Conservation (phyloP, 805 yeast genomes). For the Wickerhamiella australiensis region DNA sequence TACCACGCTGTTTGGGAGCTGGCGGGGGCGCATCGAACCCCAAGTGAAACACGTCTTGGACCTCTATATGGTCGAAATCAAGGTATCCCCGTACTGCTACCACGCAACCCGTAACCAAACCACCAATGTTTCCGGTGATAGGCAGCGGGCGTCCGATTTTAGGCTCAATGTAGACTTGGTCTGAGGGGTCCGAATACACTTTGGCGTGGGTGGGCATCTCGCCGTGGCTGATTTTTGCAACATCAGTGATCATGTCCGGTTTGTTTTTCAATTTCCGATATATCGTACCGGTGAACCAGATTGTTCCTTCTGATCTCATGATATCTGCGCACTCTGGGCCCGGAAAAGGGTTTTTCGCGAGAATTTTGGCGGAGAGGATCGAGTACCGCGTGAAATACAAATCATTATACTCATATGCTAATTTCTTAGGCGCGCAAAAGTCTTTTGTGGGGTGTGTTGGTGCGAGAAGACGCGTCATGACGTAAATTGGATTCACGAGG, state of each 20-base stretch:
- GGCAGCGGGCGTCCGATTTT: slow-evolving; percentile 75
- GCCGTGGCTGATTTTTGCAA: slow-evolving; percentile 33
- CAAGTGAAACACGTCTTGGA: slow-evolving; percentile 70
- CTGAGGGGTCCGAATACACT: slow-evolving; percentile 26
- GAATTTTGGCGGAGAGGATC: background rate
- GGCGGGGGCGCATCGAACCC: slow-evolving; percentile 30
- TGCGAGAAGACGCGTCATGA: background rate
- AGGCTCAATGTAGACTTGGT: slow-evolving; percentile 72
- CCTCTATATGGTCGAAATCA: slow-evolving; percentile 65
- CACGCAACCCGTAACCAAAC: slow-evolving; percentile 80
- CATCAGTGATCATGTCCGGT: slow-evolving; percentile 75
- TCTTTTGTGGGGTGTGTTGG: background rate
- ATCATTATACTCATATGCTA: slow-evolving; percentile 2
- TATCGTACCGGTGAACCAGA: slow-evolving; percentile 81
- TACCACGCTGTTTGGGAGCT: slow-evolving; percentile 19
- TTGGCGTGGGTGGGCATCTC: slow-evolving; percentile 23
- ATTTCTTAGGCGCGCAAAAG: background rate
- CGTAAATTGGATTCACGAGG: too few species aligned
- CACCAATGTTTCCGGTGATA: slow-evolving; percentile 22
- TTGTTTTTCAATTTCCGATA: slow-evolving; percentile 75
- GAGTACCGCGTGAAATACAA: slow-evolving; percentile 3
- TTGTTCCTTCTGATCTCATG: slow-evolving; percentile 16
- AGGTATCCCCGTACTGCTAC: slow-evolving; percentile 70
- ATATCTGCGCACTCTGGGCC: background rate
- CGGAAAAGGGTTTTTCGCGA: background rate